Conservation (phyloP, 306 rosid species). For the Mucuna pruriens region DNA sequence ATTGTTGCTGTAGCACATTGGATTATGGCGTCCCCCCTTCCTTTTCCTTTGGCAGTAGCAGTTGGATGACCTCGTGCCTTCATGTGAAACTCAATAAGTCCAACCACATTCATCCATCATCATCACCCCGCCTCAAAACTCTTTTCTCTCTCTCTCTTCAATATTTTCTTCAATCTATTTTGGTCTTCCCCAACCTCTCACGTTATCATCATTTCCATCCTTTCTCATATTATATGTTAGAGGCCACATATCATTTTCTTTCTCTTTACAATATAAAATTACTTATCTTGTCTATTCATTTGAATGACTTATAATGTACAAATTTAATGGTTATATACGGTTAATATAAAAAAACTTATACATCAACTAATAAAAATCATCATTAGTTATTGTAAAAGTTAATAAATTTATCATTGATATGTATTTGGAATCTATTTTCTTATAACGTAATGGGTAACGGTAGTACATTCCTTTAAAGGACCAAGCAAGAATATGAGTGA, state of each 20-base stretch:
- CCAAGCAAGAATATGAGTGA: slow-evolving; percentile 31
- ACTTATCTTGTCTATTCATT: slow-evolving; percentile 13
- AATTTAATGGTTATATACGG: no score
- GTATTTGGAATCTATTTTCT: no score
- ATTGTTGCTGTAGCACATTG: slow-evolving; percentile 39
- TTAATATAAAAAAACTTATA: no score
- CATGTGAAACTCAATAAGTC: slow-evolving; percentile 76
- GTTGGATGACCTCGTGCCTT: slow-evolving; percentile 74
- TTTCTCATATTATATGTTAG: slow-evolving; percentile 54
- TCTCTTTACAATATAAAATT: slow-evolving; percentile 46
- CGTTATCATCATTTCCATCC: slow-evolving; percentile 55
- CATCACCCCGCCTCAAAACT: slow-evolving; percentile 39
- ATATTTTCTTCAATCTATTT: slow-evolving; percentile 25
- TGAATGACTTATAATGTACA: no score
- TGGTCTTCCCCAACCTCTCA: slow-evolving; percentile 42
- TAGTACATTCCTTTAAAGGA: slow-evolving; percentile 11
- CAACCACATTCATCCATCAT: slow-evolving; percentile 65
- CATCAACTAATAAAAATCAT: no score
- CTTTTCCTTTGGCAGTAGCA: slow-evolving; percentile 44
- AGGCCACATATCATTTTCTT: slow-evolving; percentile 49
- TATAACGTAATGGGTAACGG: background rate
- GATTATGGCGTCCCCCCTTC: slow-evolving; percentile 33
- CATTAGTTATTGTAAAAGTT: no score
- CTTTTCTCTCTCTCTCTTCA: slow-evolving; percentile 31
- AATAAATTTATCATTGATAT: no score